Evolutionary conservation across 1,284 basidiomycete genomes (phyloP).

Genomic region (Pseudozyma flocculosa): DNA sequence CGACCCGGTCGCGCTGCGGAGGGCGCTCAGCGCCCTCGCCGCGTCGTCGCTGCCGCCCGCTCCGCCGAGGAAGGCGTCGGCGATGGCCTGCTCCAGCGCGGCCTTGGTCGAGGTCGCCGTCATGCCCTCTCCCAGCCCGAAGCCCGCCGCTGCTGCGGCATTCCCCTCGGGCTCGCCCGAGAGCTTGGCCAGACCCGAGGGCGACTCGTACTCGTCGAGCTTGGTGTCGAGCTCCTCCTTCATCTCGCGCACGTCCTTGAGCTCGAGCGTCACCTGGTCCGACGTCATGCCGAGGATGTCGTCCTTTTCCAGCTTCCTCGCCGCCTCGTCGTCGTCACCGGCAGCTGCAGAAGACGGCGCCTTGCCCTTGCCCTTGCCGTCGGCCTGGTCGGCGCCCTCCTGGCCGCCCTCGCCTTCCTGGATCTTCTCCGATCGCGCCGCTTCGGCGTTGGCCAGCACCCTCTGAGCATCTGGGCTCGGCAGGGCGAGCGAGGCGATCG

Average conservation of each 20-base stretch:
- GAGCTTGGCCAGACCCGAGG: constrained; percentile 33
- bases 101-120: constrained; percentile 24
- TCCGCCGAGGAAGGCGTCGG: constrained; percentile 51
- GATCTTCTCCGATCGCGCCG: no score
- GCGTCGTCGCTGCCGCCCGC: constrained; percentile 6
- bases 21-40: constrained; percentile 17
- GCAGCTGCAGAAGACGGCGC: neutral
- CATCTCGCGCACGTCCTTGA: constrained; percentile 45
- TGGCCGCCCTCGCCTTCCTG: no score
- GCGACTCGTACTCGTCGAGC: constrained; percentile 47
- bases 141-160: constrained; percentile 6
- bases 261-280: constrained; percentile 31
- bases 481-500: neutral
- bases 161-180: constrained; percentile 28
- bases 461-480: neutral
- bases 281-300: constrained; percentile 33
- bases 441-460: neutral
- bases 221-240: constrained; percentile 51
- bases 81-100: constrained; percentile 50
- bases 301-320: constrained; percentile 27
- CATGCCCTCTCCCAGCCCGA: no score
- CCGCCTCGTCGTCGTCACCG: no score
- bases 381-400: neutral
- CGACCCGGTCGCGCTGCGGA: neutral
- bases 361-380: constrained; percentile 5